Base-by-base conservation (phyloP, 2,329 filamentous ascomycete genomes). In the Nakataea oryzae region DNA sequence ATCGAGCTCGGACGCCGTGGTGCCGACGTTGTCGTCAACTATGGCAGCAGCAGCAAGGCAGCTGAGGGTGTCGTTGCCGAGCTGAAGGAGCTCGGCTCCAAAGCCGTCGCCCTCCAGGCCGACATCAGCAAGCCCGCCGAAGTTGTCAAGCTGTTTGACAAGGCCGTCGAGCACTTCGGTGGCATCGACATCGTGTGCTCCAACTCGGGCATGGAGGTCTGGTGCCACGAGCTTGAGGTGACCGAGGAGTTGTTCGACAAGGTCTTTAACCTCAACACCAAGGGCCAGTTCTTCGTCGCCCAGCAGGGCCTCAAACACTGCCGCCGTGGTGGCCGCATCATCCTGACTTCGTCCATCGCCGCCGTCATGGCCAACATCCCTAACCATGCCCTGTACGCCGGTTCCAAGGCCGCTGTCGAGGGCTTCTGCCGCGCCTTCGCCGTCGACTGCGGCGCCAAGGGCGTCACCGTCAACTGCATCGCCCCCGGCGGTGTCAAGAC, bases 221-320 rank as follows among this genome's bases (percentile, higher is more conserved):
- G 86, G 85, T 86, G 86, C 71, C 81, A 86, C 73, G 86, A 87
- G 67, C 83, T 86, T 70, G 85, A 89, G 66, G 85, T 90, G 47
- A 83, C 84, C 5, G 83, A 86, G 71, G 86, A 87, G 76, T 86
- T 88, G 67, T 90, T 85, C 75, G 86, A 89, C 74, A 80, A 85
- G 67, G 86, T 89, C 67, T 89, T 90, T 77, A 84, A 85, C 77
- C 78, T 90, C 69, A 90, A 90, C 77, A 81, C 84, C 64, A 80
- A 86, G 54, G 87, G 86, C 58, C 86, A 91, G 75, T 91, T 91
- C 79, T 91, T 91, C 73, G 87, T 91, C 61, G 88, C 87, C 26
- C 87, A 90, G 76, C 85, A 89, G 63, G 89, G 84, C 8, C 88
- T 88, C 74, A 87, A 87, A 76, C 78, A 90, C 75, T 81, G 90